Evolutionary conservation across 371 early-diverging fungal genomes (phyloP).

Genomic region (Umbelopsis sp.): DNA sequence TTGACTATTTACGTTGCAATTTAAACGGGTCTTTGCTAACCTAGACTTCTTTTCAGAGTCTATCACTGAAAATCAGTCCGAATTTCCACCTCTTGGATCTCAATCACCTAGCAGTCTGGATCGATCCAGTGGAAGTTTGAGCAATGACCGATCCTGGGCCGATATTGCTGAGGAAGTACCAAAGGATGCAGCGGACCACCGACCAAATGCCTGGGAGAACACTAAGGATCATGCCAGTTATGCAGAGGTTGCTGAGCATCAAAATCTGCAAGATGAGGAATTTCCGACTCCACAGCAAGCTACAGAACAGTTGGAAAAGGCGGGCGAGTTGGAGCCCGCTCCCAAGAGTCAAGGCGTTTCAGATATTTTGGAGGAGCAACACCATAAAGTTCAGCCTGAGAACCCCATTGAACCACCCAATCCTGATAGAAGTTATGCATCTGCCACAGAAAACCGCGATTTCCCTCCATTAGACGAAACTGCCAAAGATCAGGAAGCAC

Average conservation of each 20-base stretch:
- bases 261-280: conserved; percentile 28
- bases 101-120: conserved; percentile 1
- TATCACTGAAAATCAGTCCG: not conserved
- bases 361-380: conserved; percentile 28
- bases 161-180: conserved; percentile 7
- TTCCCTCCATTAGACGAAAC: conserved; percentile 36
- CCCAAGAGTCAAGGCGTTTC: conserved; percentile 37
- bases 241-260: conserved; percentile 35
- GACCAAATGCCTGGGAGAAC: conserved; percentile 26
- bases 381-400: not conserved
- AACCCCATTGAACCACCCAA: conserved; percentile 36
- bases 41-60: not conserved
- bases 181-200: conserved; percentile 17
- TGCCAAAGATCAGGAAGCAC: conserved; percentile 6
- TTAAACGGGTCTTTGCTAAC: not conserved
- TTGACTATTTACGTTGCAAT: not conserved
- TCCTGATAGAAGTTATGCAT: conserved; percentile 47
- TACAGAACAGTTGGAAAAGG: not conserved
- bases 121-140: not conserved
- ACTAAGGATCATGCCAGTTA: conserved; percentile 25
- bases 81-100: conserved; percentile 2
- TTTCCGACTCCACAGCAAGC: conserved; percentile 41
- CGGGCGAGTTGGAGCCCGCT: not conserved
- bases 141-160: not conserved
- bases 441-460: conserved; percentile 39